Evolutionary conservation across 495 filamentous ascomycete species (phyloP).

Genomic region (Penicillium dipodomyicola): DNA sequence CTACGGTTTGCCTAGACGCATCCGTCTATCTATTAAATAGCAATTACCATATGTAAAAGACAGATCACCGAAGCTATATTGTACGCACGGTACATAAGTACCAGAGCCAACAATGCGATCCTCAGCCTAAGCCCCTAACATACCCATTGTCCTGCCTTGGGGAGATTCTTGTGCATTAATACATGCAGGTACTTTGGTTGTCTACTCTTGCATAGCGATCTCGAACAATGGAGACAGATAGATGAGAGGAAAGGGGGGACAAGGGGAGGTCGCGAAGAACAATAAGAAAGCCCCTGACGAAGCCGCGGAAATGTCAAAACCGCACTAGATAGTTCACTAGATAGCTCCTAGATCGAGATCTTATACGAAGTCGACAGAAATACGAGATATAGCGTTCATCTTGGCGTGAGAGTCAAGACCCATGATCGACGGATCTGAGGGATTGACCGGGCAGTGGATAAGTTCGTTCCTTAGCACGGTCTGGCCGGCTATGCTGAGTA

Average conservation of each 20-base stretch:
- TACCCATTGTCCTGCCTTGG: neutral
- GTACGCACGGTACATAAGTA: neutral
- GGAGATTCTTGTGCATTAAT: neutral
- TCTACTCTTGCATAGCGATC: no score
- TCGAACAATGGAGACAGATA: no score
- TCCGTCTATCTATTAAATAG: neutral
- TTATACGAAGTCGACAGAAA: neutral
- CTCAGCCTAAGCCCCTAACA: neutral
- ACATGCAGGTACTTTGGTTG: neutral
- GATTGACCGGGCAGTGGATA: neutral
- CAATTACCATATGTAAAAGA: neutral
- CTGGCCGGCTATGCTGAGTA: neutral
- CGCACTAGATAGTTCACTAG: no score
- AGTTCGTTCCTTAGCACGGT: neutral
- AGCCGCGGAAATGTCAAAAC: no score
- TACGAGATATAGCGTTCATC: neutral
- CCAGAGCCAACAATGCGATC: neutral
- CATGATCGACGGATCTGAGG: neutral
- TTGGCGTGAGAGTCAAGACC: neutral
- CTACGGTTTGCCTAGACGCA: neutral
- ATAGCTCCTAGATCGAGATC: neutral
- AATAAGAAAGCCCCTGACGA: no score
- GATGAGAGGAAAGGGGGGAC: no score
- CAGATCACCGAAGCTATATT: neutral
- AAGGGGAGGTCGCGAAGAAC: no score